These are phyloP conservation scores for Yamadazyma phyllophila DNA, from an alignment of 805 yeast genomes.

Conservation along the genomic window DNA sequence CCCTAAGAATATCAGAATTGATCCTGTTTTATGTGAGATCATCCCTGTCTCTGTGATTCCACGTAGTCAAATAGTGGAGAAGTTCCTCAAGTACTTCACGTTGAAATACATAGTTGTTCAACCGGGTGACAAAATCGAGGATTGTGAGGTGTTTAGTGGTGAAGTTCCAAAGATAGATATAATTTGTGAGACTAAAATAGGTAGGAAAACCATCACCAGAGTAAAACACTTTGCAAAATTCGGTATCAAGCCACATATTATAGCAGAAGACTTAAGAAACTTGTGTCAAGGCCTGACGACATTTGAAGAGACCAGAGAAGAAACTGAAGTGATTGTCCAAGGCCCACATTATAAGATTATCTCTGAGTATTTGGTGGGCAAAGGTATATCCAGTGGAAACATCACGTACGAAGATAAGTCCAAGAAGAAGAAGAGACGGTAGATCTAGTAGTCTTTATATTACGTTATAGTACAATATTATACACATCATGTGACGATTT, in stretches of 20 bases:
- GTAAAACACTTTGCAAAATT: conserved; percentile 69
- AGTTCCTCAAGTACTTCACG: conserved; percentile 46
- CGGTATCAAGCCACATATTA: conserved; percentile 57
- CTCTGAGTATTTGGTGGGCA: conserved; percentile 51
- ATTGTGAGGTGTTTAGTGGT: conserved; percentile 53
- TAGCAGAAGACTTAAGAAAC: conserved; percentile 68
- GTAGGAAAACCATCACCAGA: conserved; percentile 76
- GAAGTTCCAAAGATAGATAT: conserved; percentile 63
- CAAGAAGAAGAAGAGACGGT: conserved; percentile 38
- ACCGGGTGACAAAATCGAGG: conserved; percentile 40
- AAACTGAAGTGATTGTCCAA: conserved; percentile 77
- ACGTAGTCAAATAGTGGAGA: conserved; percentile 46
- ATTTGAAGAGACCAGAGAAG: conserved; percentile 56
- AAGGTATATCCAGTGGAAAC: conserved; percentile 67
- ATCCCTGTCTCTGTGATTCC: conserved; percentile 28
- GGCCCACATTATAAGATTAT: conserved; percentile 78
- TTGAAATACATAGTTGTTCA: conserved; percentile 49
- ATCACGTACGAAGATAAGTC: conserved; percentile 63
- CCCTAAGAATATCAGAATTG: conserved; percentile 53
- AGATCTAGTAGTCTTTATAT: background rate
- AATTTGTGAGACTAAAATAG: conserved; percentile 71
- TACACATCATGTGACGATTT: conserved; percentile 29
- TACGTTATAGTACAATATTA: conserved; percentile 8
- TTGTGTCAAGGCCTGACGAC: conserved; percentile 91
- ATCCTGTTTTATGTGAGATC: conserved; percentile 50